Evolutionary conservation across 441 rosid genomes (phyloP), one percentile per base, ranked within the genome.

Genomic region (Gossypium trilobum): DNA sequence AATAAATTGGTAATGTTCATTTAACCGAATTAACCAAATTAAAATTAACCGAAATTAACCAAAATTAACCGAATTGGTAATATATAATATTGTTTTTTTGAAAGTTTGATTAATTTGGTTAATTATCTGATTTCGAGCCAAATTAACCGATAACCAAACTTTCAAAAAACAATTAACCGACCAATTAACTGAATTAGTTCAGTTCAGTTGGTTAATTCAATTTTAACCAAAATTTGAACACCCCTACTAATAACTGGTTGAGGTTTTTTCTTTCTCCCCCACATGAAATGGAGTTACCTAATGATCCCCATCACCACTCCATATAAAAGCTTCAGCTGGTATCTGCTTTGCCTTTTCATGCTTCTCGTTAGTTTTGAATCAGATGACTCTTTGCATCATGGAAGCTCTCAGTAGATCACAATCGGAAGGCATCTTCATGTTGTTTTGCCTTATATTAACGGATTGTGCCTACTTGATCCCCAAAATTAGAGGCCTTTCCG

Each of bases 381-480:
- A 51, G 93, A 88, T 71, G 93, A 91, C n/a, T 88, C 90, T 90
- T 63, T 88, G 93, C 60, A 83, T 88, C 46, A 80, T 88, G 88
- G 91, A 88, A 75, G 90, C 96, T 70, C 91, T 88, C 13, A 69
- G 80, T 36, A 80, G 86, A 78, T 88, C 95, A 70, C 90, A 88
- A 1, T 62, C 87, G 13, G 82, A 84, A 79, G 91, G 93, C 33
- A 29, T 23, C 13, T 4, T 23, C 61, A 56, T 4, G 25, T 22
- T 10, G 13, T 22, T 11, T 56, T 20, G 25, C 22, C 23, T 20
- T 54, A 10, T 31, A 23, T 68, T 0, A 50, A 88, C 89, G 82
- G 1, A 73, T 87, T 66, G 85, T 81, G 58, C 63, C 85, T 10
- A 75, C 75, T 78, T 75, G 89, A 13, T 80, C 96, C 8, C 96